These are phyloP conservation scores for Fragaria iinumae DNA, from an alignment of 306 rosid genomes.

Conservation along the genomic window DNA sequence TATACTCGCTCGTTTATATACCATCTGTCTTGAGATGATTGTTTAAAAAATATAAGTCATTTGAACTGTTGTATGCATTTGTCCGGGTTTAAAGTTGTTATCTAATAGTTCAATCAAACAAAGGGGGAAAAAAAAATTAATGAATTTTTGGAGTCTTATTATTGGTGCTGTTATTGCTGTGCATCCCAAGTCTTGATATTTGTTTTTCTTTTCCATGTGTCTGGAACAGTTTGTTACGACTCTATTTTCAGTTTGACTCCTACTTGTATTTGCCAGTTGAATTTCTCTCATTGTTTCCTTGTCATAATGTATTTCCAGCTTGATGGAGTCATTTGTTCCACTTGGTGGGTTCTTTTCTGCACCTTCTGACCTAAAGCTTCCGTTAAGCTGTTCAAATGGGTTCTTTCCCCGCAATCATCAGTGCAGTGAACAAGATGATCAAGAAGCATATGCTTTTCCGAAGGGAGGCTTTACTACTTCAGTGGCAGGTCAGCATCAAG, in stretches of 20 bases:
- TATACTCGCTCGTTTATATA: not conserved
- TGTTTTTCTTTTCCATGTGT: not conserved
- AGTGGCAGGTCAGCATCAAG: constrained; percentile 43
- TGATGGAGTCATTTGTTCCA: constrained; percentile 94
- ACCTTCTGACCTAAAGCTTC: constrained; percentile 65
- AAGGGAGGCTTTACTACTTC: constrained; percentile 46
- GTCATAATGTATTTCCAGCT: constrained; percentile 55
- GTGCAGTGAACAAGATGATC: constrained; percentile 49
- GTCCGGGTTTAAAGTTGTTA: not conserved
- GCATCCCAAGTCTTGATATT: not conserved
- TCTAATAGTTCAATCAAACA: not conserved
- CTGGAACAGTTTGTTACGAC: not conserved
- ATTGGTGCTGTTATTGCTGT: too few species aligned
- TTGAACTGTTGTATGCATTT: not conserved
- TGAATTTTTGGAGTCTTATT: not conserved
- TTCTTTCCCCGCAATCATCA: constrained; percentile 43
- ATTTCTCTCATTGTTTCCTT: constrained; percentile 21
- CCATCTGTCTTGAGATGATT: not conserved
- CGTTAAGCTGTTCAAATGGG: constrained; percentile 43
- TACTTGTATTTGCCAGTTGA: constrained; percentile 15
- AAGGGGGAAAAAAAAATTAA: not conserved
- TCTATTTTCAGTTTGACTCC: constrained; percentile 3
- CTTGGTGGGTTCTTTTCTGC: constrained; percentile 91
- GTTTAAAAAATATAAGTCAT: not conserved
- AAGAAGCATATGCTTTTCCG: constrained; percentile 48